Percentiles rank a stretch among this genome's conserved stretches.
Evolutionary conservation across 1,284 basidiomycete species (phyloP).

Genomic region (Ustilago shanxiensis): DNA sequence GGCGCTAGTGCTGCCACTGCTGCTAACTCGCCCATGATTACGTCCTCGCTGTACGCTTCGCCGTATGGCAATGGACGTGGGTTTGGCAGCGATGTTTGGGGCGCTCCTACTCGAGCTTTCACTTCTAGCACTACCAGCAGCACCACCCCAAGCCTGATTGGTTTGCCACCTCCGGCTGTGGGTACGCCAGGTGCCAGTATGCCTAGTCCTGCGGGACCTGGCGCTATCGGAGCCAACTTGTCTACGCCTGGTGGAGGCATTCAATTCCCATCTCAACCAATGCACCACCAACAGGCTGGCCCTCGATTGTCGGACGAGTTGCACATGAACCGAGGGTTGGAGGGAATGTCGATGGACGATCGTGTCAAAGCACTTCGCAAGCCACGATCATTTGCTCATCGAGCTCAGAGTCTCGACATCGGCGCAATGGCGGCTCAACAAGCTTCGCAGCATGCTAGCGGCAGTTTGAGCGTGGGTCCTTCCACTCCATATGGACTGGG

Average conservation of each 20-base stretch:
- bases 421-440: conserved; percentile 59
- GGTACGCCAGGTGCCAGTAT: conserved; percentile 28
- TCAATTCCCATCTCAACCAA: conserved; percentile 53
- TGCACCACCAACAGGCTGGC: conserved; percentile 40
- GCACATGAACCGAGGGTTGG: conserved; percentile 43
- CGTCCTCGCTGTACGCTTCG: conserved; percentile 64
- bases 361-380: conserved; percentile 57
- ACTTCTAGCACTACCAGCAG: conserved; percentile 43
- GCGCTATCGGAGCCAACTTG: conserved; percentile 22
- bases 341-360: conserved; percentile 58
- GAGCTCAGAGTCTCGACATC: conserved; percentile 65
- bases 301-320: conserved; percentile 55
- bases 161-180: conserved; percentile 35
- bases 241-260: conserved; percentile 30
- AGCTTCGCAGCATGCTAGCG: conserved; percentile 39
- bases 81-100: conserved; percentile 66
- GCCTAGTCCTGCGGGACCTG: conserved; percentile 31
- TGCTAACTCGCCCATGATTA: conserved; percentile 54
- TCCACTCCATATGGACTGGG: conserved; percentile 50
- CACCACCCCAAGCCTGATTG: conserved; percentile 40
- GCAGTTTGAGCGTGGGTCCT: conserved; percentile 42
- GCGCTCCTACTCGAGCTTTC: conserved; percentile 56
- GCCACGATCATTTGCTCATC: conserved; percentile 61
- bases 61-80: conserved; percentile 58
- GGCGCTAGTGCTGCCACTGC: conserved; percentile 34